phyloP scores from a whole-genome alignment of 129 eudicot genomes.

The Helianthus tuberosus region DNA sequence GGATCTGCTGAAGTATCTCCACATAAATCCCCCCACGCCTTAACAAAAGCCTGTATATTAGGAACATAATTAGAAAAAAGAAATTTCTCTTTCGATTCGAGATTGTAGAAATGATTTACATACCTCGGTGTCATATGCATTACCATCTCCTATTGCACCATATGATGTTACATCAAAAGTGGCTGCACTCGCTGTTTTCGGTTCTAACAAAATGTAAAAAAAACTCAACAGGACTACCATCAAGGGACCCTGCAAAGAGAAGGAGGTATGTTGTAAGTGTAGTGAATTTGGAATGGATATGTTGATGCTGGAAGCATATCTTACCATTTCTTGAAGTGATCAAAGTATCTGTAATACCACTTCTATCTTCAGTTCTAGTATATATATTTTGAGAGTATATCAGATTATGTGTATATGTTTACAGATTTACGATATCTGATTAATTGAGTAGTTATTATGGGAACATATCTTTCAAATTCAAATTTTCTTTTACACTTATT shows the following conservation, averaged over 20 bases:
- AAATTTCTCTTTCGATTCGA: background rate
- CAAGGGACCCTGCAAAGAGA: conserved; percentile 16
- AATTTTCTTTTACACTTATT: too few relatives aligned
- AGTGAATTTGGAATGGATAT: background rate
- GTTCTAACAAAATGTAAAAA: conserved; percentile 17
- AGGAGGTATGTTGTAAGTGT: background rate
- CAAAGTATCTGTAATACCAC: background rate
- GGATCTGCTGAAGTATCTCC: conserved; percentile 12
- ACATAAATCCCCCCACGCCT: conserved; percentile 46
- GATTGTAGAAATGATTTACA: conserved; percentile 4
- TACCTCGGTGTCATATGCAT: conserved; percentile 44
- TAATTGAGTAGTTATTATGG: too few relatives aligned
- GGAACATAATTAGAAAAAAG: background rate
- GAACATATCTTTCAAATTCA: too few relatives aligned
- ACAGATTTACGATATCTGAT: too few relatives aligned
- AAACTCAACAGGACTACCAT: conserved; percentile 12
- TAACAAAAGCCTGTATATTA: conserved; percentile 36
- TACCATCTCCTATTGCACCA: conserved; percentile 52
- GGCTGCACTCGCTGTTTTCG: conserved; percentile 14
- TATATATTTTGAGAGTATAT: background rate
- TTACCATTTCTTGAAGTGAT: background rate
- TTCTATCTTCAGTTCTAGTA: background rate
- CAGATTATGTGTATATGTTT: background rate
- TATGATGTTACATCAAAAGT: conserved; percentile 37
- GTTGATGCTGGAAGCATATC: background rate